Conservation (phyloP, 1,284 basidiomycete genomes). For the Erythrobasidium hasegawianum region DNA sequence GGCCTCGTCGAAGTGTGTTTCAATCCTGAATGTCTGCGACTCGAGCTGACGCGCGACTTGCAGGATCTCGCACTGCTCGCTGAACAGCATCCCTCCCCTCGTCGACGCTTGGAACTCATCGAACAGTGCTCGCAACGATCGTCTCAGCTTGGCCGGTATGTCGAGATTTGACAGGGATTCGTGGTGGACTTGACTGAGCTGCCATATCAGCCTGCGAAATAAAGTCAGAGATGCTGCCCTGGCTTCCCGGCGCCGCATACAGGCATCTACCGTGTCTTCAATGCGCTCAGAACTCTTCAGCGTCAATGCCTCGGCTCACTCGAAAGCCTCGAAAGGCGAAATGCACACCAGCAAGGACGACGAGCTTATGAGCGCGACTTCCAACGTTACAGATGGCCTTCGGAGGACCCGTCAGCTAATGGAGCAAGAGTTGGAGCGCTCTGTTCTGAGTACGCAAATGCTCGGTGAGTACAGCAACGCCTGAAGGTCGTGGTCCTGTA, state of each 20-base stretch:
- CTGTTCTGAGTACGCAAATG: constrained; percentile 77
- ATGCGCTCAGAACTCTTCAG: constrained; percentile 62
- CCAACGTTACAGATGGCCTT: constrained; percentile 79
- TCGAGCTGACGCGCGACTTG: neutral
- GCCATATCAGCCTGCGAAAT: constrained; percentile 61
- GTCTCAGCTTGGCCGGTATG: constrained; percentile 49
- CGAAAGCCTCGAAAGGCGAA: neutral
- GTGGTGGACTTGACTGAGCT: no score
- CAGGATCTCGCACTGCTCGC: constrained; percentile 63
- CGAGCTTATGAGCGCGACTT: constrained; percentile 75
- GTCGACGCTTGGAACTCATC: constrained; percentile 56
- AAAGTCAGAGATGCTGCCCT: constrained; percentile 64
- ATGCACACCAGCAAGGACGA: constrained; percentile 60
- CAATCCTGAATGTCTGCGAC: neutral
- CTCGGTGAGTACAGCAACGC: constrained; percentile 58
- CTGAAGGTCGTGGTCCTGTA: no score
- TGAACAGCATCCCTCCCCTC: constrained; percentile 63
- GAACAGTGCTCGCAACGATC: constrained; percentile 56
- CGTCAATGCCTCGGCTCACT: neutral
- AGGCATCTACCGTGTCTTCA: constrained; percentile 56
- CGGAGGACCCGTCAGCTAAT: constrained; percentile 76
- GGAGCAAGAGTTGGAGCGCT: constrained; percentile 84
- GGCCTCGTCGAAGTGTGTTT: constrained; percentile 70
- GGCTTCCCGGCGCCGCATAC: constrained; percentile 65
- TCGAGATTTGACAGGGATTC: no score